Evolutionary conservation across 2,329 filamentous ascomycete species (phyloP).

Genomic region (Penicillium rolfsii): DNA sequence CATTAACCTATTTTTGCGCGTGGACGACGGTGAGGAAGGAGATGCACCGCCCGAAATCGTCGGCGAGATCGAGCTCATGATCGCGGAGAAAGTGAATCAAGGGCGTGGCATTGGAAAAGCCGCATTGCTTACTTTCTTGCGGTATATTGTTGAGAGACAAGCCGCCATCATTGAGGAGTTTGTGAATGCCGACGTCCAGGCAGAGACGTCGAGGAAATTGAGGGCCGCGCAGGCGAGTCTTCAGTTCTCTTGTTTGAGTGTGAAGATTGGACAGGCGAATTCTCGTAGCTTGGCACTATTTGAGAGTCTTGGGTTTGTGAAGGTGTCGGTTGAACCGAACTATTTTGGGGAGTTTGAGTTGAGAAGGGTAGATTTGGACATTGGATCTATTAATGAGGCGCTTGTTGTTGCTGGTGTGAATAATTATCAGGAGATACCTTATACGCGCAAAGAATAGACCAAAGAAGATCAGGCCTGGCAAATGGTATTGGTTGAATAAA

Average conservation of each 20-base stretch:
- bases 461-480: background rate
- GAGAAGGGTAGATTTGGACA: constrained; percentile 41
- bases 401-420: constrained; percentile 39
- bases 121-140: constrained; percentile 68
- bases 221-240: constrained; percentile 9
- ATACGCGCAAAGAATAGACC: constrained; percentile 32
- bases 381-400: constrained; percentile 31
- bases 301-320: constrained; percentile 61
- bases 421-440: constrained; percentile 45
- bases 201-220: constrained; percentile 4
- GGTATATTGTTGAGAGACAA: constrained; percentile 65
- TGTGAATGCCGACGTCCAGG: constrained; percentile 22
- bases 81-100: constrained; percentile 63
- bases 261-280: constrained; percentile 65
- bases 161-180: constrained; percentile 63
- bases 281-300: constrained; percentile 62
- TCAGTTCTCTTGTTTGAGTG: constrained; percentile 54
- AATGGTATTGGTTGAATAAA: background rate
- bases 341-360: constrained; percentile 72
- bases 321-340: constrained; percentile 55
- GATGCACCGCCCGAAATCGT: constrained; percentile 46
- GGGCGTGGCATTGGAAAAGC: constrained; percentile 67
- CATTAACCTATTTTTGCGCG: constrained; percentile 77
- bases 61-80: constrained; percentile 87
- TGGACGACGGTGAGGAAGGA: constrained; percentile 56